phyloP scores from a whole-genome alignment of 2,329 filamentous ascomycete genomes.

The Ciborinia camelliae region DNA sequence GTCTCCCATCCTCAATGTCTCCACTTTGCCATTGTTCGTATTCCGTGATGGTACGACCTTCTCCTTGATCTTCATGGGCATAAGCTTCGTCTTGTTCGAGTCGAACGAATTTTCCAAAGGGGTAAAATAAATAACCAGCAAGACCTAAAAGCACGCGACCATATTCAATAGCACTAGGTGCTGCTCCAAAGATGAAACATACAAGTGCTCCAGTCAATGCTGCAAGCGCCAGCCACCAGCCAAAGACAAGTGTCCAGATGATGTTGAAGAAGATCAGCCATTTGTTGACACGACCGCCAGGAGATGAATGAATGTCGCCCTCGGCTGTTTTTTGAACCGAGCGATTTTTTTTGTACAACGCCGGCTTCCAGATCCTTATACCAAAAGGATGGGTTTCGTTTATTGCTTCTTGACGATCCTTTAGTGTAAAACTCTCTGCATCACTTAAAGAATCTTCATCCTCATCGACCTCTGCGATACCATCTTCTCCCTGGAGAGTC shows the following conservation, averaged over 20 bases:
- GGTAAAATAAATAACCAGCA: conserved; percentile 85
- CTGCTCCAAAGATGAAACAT: conserved; percentile 76
- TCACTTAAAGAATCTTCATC: conserved; percentile 68
- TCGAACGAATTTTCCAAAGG: conserved; percentile 93
- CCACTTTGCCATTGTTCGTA: conserved; percentile 99
- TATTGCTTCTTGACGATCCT: conserved; percentile 94
- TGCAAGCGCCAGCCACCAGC: conserved; percentile 89
- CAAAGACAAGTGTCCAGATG: conserved; percentile 86
- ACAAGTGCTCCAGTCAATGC: conserved; percentile 70
- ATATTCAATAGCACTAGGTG: conserved; percentile 79
- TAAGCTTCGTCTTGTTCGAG: conserved; percentile 93
- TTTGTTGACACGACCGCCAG: conserved; percentile 78
- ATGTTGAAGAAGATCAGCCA: conserved; percentile 88
- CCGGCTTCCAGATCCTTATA: conserved; percentile 98
- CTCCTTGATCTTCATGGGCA: conserved; percentile 87
- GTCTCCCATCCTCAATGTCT: conserved; percentile 88
- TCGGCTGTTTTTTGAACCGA: conserved; percentile 96
- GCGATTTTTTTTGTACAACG: conserved; percentile 93
- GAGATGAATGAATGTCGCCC: conserved; percentile 93
- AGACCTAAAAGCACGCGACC: conserved; percentile 81
- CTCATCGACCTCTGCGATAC: conserved; percentile 42
- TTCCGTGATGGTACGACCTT: conserved; percentile 95
- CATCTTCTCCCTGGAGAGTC: conserved; percentile 37
- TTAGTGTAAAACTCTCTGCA: conserved; percentile 95
- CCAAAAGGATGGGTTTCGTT: conserved; percentile 98